Base-by-base conservation (phyloP, 352 stramenopile genomes). In the Phytopythium delawarense region DNA sequence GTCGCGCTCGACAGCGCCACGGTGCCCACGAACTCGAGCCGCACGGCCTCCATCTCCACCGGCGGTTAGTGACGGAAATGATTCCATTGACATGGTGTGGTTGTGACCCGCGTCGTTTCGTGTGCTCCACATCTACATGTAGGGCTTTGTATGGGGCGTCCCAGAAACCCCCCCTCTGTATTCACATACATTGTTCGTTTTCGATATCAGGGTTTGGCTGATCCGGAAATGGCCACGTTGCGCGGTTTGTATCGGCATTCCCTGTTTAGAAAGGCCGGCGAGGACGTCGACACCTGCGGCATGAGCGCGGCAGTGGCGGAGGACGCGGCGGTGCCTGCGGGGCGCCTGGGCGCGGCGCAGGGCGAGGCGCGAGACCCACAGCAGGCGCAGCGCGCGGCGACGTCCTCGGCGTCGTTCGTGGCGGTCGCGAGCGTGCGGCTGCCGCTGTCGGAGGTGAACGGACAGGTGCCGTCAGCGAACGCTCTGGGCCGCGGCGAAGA, bases 11-110 rank as follows among this genome's bases (percentile, higher is more conserved):
- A 65, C 1, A 88, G 52, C 13, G 65, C 71, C 20, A 68, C 58
- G 0, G 62, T 69, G 9, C 74, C 69, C 7, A 71, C 62, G 65
- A 87, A 77, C 55, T 91, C 79, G 30, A 91, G 58, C 0, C 73
- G 73, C 32, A 91, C 75, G 2, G 64, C 61, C 57, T 82, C 68
- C 69, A 85, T 83, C 30, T 30, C 55, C 2, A 2, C 35, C 35
- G 35, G 35, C 18, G 42, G 42, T 48, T 48, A 23, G 42, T 20
- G 35, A 40, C 13, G 4, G 7, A 40, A 40, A 16, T 40, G 35
- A 39, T 32, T 35, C 56, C 34, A 18, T 59, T 40, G 30, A 45
- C n/a, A 12, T 35, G 34, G 34, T 39, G 34, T 39, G 7, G 5
- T 30, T 16, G 21, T 30, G 8, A 4, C 20, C 4, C n/a, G 15